A percentile compares a stretch with the other conserved stretches of the same genome.
Evolutionary conservation across 2,329 filamentous ascomycete species (phyloP).

Genomic region (Penicillium sp.): DNA sequence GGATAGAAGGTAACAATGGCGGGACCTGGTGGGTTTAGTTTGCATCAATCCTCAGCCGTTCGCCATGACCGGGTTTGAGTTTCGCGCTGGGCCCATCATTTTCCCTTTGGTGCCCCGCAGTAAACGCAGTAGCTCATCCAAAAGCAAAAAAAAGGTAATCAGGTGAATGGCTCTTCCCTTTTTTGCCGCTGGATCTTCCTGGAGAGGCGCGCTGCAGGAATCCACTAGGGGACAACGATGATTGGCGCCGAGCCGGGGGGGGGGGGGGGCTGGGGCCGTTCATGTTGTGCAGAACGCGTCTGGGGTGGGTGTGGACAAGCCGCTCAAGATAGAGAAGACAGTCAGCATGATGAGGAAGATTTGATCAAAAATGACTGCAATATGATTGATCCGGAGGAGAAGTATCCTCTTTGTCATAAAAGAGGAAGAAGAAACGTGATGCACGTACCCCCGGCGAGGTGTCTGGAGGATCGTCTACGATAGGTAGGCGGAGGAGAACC

Average conservation of each 20-base stretch:
- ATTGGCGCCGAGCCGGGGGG: constrained; percentile 36
- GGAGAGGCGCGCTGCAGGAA: constrained; percentile 38
- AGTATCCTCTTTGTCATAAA: not conserved
- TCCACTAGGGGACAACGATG: constrained; percentile 28
- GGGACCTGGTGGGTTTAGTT: not conserved
- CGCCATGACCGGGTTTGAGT: constrained; percentile 18
- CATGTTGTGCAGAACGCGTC: constrained; percentile 41
- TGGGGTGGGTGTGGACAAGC: constrained; percentile 21
- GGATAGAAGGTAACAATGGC: not conserved
- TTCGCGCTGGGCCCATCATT: constrained; percentile 8
- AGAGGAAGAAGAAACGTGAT: constrained; percentile 11
- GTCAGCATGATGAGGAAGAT: not conserved
- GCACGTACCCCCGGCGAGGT: constrained; percentile 18
- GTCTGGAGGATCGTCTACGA: not conserved
- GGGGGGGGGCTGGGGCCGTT: constrained; percentile 21
- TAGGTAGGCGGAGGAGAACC: not conserved
- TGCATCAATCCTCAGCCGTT: constrained; percentile 11
- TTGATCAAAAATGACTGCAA: not conserved
- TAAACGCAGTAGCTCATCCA: constrained; percentile 22
- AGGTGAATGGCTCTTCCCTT: constrained; percentile 10
- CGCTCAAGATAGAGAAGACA: not conserved
- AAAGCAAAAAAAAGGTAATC: not conserved
- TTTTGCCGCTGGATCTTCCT: constrained; percentile 26
- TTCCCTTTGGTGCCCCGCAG: constrained; percentile 24
- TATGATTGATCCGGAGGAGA: constrained; percentile 1